Conservation (phyloP, 1,284 basidiomycete genomes). For the Apiotrichum sp. region DNA sequence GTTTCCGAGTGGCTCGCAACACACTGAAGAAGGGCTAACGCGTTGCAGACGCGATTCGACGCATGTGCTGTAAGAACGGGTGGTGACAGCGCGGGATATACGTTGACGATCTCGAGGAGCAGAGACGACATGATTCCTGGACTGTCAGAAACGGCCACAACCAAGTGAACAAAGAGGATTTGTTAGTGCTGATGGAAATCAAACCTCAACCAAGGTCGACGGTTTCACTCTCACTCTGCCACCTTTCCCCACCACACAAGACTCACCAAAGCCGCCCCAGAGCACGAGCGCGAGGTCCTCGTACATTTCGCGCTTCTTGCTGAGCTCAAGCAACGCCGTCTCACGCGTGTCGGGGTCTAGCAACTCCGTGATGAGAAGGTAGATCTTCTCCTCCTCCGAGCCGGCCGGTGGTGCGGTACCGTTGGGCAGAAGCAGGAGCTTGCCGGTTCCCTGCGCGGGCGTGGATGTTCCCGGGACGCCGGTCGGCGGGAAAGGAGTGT, state of each 20-base stretch:
- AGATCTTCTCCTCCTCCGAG: slow-evolving; percentile 52
- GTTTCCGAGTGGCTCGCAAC: slow-evolving; percentile 95
- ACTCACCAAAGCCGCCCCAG: slow-evolving; percentile 97
- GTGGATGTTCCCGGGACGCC: slow-evolving; percentile 7
- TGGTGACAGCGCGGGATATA: slow-evolving; percentile 92
- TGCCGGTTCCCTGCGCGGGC: slow-evolving; percentile 27
- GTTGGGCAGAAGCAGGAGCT: slow-evolving; percentile 42
- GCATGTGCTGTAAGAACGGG: slow-evolving; percentile 96
- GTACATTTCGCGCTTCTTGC: slow-evolving; percentile 98
- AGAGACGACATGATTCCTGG: slow-evolving; percentile 97
- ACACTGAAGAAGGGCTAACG: slow-evolving; percentile 92
- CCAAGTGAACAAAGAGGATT: too few relatives aligned
- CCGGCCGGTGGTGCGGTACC: slow-evolving; percentile 41
- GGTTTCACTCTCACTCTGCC: too few relatives aligned
- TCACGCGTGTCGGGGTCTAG: slow-evolving; percentile 62
- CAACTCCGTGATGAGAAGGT: slow-evolving; percentile 51
- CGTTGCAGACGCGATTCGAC: slow-evolving; percentile 99
- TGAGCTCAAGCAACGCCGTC: slow-evolving; percentile 83
- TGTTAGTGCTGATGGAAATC: too few relatives aligned
- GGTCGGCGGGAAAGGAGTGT: background rate
- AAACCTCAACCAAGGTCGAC: too few relatives aligned
- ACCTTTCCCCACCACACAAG: background rate
- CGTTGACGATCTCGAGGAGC: slow-evolving; percentile 95
- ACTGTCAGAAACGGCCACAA: background rate
- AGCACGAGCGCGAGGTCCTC: slow-evolving; percentile 96